Evolutionary conservation across 2,329 filamentous ascomycete species (phyloP).

Genomic region (Ophiosphaerella korrae): DNA sequence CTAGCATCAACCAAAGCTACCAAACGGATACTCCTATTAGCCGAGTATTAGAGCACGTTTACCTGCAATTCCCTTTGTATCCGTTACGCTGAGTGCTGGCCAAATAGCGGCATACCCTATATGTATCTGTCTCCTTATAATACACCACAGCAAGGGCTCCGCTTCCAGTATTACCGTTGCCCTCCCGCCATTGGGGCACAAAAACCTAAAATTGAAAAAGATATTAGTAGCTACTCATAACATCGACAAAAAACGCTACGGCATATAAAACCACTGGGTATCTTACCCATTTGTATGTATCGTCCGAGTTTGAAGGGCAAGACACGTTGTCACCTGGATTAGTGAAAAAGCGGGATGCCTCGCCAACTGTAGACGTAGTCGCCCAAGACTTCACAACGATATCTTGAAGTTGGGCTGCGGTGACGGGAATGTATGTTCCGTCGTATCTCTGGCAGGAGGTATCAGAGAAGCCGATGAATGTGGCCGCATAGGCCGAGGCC

Average conservation of each 20-base stretch:
- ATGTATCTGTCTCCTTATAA: slow-evolving; percentile 10
- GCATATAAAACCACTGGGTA: background rate
- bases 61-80: background rate
- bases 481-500: background rate
- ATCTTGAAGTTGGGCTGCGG: background rate
- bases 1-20: too few species aligned
- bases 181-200: background rate
- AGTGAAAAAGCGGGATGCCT: background rate
- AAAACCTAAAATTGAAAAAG: background rate
- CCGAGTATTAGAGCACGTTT: too few species aligned
- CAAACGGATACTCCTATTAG: too few species aligned
- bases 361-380: background rate
- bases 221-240: background rate
- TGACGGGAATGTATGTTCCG: background rate
- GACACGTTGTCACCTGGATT: background rate
- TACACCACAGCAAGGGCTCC: slow-evolving; percentile 4
- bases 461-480: background rate
- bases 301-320: background rate
- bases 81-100: slow-evolving; percentile 1
- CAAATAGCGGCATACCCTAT: background rate
- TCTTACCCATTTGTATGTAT: slow-evolving; percentile 1
- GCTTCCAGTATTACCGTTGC: background rate
- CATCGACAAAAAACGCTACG: background rate
- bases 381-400: background rate
- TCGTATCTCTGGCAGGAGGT: background rate